Evolutionary conservation across 306 rosid genomes (phyloP).

Genomic region (Luffa acutangula): DNA sequence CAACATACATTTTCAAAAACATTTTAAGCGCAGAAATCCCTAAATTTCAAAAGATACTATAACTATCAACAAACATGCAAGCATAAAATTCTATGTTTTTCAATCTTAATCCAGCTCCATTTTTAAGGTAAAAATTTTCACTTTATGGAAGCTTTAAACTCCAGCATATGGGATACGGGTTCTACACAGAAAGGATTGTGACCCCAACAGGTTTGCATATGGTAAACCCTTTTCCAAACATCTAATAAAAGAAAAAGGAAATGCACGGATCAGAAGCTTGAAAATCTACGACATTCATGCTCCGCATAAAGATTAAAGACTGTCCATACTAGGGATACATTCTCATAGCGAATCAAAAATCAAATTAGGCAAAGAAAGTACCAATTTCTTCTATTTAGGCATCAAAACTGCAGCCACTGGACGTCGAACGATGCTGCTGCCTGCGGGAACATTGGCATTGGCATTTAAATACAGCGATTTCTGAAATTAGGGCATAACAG

Average conservation of each 20-base stretch:
- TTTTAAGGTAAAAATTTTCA: neutral
- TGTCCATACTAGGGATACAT: neutral
- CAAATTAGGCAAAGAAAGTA: neutral
- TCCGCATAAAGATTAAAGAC: neutral
- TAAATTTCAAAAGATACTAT: neutral
- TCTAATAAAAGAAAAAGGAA: neutral
- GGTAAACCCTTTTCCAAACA: neutral
- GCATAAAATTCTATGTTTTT: too few relatives aligned
- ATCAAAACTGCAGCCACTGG: neutral
- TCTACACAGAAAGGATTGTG: neutral
- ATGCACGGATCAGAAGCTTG: neutral
- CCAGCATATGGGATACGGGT: neutral
- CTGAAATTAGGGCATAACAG: constrained; percentile 27
- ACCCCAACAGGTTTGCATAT: neutral
- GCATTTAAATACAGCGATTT: constrained; percentile 13
- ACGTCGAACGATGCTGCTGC: neutral
- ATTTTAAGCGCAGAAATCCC: neutral
- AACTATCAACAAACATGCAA: neutral
- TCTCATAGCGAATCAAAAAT: neutral
- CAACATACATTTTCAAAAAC: neutral
- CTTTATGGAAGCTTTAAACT: neutral
- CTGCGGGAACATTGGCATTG: neutral
- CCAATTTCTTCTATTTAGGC: neutral
- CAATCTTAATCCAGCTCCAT: neutral
- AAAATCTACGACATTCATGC: neutral